Evolutionary conservation across 2,329 filamentous ascomycete genomes (phyloP).

Genomic region (Cercospora sp.): DNA sequence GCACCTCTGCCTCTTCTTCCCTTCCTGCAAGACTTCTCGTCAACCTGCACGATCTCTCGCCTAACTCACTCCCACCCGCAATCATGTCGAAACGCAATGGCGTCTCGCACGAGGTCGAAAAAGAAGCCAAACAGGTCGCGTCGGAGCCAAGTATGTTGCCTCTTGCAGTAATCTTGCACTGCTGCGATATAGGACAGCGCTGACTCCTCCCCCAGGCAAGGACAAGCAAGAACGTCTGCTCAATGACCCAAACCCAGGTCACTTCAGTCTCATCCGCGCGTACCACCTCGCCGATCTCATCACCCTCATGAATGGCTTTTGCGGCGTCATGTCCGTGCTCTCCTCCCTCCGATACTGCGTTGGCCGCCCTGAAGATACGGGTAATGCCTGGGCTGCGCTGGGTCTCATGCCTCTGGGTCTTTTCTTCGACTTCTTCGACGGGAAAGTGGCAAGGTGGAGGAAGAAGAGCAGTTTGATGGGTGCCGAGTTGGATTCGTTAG

Average conservation of each 20-base stretch:
- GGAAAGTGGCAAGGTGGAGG: constrained; percentile 92
- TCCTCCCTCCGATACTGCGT: constrained; percentile 92
- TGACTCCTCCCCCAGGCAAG: constrained; percentile 48
- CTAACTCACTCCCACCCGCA: constrained; percentile 5
- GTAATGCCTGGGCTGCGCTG: constrained; percentile 78
- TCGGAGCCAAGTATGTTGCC: constrained; percentile 46
- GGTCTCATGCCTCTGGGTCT: constrained; percentile 86
- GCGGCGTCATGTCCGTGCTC: constrained; percentile 92
- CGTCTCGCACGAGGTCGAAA: constrained; percentile 53
- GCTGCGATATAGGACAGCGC: not conserved
- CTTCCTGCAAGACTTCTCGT: constrained; percentile 1
- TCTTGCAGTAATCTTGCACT: not conserved
- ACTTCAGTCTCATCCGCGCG: constrained; percentile 62
- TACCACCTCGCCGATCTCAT: constrained; percentile 80
- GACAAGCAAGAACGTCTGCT: constrained; percentile 78
- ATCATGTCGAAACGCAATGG: constrained; percentile 65
- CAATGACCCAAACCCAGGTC: constrained; percentile 63
- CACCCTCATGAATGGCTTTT: constrained; percentile 82
- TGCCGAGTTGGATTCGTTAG: constrained; percentile 92
- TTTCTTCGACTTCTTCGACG: constrained; percentile 98
- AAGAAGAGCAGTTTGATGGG: constrained; percentile 98
- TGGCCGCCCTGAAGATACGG: constrained; percentile 58
- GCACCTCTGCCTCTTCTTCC: not conserved
- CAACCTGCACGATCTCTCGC: not conserved
- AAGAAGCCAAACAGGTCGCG: constrained; percentile 42